These are phyloP conservation scores for Solidago caesia DNA, from an alignment of 129 eudicot species.

Conservation along the genomic window DNA sequence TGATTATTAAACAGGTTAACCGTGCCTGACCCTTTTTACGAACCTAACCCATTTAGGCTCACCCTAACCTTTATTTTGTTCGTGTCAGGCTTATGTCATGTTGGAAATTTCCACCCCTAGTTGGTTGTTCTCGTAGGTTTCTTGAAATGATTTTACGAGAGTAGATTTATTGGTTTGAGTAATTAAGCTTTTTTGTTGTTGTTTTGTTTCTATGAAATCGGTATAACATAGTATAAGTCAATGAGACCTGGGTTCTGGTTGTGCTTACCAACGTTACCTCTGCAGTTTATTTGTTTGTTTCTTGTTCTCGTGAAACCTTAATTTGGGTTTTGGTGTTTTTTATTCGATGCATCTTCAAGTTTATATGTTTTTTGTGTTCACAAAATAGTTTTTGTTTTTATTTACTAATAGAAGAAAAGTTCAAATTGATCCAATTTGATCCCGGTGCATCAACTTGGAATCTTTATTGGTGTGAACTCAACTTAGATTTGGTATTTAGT, in stretches of 20 bases:
- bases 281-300: too few relatives aligned
- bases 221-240: too few relatives aligned
- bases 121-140: conserved; percentile 1
- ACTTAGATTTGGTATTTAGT: neutral
- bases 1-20: too few relatives aligned
- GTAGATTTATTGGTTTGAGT: neutral
- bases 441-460: neutral
- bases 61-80: too few relatives aligned
- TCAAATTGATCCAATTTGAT: neutral
- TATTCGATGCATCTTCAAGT: neutral
- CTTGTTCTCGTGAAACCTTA: neutral
- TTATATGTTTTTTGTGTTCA: neutral
- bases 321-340: too few relatives aligned
- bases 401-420: neutral
- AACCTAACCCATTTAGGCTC: too few relatives aligned
- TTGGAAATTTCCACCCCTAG: too few relatives aligned
- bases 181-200: neutral
- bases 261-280: too few relatives aligned
- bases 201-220: neutral
- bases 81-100: too few relatives aligned
- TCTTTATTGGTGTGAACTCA: neutral
- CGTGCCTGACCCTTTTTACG: too few relatives aligned
- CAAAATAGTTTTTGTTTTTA: neutral
- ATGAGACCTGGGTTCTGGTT: too few relatives aligned
- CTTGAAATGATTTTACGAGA: too few relatives aligned